Evolutionary conservation across 805 yeast species (phyloP).

Genomic region (Kregervanrija fluxuum): DNA sequence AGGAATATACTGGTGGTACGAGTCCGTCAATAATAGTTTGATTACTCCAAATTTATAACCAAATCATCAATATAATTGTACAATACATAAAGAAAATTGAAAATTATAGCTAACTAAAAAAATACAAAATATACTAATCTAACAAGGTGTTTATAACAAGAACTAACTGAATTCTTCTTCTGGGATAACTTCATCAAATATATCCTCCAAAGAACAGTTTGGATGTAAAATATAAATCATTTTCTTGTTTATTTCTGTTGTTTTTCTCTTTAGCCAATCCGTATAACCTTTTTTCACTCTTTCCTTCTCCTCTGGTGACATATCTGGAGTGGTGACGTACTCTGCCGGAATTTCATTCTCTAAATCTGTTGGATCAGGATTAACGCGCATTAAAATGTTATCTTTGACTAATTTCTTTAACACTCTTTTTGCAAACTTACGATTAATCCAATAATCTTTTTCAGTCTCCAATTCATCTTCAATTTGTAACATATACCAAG

Average conservation of each 20-base stretch:
- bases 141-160: background rate
- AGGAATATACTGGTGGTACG: conserved; percentile 62
- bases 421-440: conserved; percentile 69
- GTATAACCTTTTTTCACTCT: conserved; percentile 10
- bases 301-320: conserved; percentile 18
- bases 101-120: background rate
- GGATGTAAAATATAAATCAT: conserved; percentile 62
- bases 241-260: conserved; percentile 21
- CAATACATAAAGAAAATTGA: background rate
- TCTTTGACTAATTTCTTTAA: conserved; percentile 78
- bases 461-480: conserved; percentile 68
- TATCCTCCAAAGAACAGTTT: conserved; percentile 72
- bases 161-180: conserved; percentile 12
- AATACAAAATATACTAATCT: background rate
- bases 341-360: conserved; percentile 33
- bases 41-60: conserved; percentile 10
- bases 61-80: background rate
- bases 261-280: conserved; percentile 14
- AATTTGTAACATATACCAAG: conserved; percentile 70
- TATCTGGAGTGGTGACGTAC: conserved; percentile 14
- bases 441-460: conserved; percentile 62
- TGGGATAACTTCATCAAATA: conserved; percentile 34
- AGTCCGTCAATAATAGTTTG: conserved; percentile 20
- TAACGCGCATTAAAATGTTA: conserved; percentile 67
- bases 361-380: conserved; percentile 24